Percentiles rank a stretch among this genome's conserved stretches.
Evolutionary conservation across 2,329 filamentous ascomycete genomes (phyloP).

Genomic region (Neoarthrinium moseri): DNA sequence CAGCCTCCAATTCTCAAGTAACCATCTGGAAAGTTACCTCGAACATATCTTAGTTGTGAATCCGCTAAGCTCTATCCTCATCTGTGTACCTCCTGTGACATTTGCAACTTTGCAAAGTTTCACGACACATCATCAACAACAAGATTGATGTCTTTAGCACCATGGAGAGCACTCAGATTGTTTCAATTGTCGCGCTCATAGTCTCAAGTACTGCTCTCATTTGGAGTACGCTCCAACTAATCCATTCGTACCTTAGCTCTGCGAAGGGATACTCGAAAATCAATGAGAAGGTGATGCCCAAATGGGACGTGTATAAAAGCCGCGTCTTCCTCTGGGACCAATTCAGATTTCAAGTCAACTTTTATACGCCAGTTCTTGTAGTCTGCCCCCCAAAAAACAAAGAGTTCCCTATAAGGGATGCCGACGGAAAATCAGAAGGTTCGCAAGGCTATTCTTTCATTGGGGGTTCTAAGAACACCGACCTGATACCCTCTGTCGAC

Average conservation of each 20-base stretch:
- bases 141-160: too few relatives aligned
- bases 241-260: background rate
- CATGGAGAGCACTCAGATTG: too few relatives aligned
- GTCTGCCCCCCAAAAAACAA: background rate
- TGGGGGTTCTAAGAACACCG: too few relatives aligned
- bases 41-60: too few relatives aligned
- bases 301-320: background rate
- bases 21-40: too few relatives aligned
- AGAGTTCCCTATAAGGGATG: background rate
- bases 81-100: too few relatives aligned
- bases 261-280: background rate
- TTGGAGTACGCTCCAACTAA: background rate
- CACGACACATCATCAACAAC: too few relatives aligned
- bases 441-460: too few relatives aligned
- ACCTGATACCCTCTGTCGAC: too few relatives aligned
- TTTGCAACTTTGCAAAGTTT: too few relatives aligned
- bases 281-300: background rate
- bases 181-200: background rate
- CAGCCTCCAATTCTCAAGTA: too few relatives aligned
- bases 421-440: background rate
- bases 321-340: background rate
- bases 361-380: background rate
- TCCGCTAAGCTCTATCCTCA: too few relatives aligned
- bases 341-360: background rate
- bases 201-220: background rate